A percentile compares a stretch with the other conserved stretches of the same genome.
Evolutionary conservation across 306 rosid species (phyloP).

Genomic region (Vigna reflexopilosa): DNA sequence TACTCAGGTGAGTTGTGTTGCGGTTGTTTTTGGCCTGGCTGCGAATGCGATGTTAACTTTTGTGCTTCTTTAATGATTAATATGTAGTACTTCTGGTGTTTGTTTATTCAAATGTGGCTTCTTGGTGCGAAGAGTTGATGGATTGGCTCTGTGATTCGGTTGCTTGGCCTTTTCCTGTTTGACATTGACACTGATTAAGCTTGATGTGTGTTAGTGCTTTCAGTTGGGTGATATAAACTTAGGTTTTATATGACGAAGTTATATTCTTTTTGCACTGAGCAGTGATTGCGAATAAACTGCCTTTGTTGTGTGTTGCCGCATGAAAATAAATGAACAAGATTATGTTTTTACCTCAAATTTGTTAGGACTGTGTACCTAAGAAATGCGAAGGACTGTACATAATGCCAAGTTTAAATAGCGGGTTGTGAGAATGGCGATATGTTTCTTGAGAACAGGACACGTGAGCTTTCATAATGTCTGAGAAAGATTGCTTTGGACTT

Average conservation of each 20-base stretch:
- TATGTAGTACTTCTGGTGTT: constrained; percentile 36
- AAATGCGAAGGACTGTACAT: constrained; percentile 2
- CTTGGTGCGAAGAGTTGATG: constrained; percentile 37
- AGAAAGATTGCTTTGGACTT: constrained; percentile 7
- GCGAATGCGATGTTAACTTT: neutral
- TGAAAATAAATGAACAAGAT: neutral
- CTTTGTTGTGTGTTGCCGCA: constrained; percentile 32
- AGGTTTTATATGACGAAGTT: constrained; percentile 18
- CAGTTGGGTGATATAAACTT: constrained; percentile 19
- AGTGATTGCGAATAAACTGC: neutral
- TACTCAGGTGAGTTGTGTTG: constrained; percentile 61
- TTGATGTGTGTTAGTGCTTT: constrained; percentile 9
- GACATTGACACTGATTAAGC: constrained; percentile 24
- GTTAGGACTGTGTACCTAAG: constrained; percentile 22
- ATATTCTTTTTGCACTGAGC: constrained; percentile 19
- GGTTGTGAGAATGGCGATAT: constrained; percentile 24
- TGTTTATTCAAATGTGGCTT: constrained; percentile 30
- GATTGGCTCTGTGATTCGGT: constrained; percentile 20
- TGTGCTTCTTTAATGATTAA: constrained; percentile 18
- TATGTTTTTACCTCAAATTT: constrained; percentile 17
- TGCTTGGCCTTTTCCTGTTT: constrained; percentile 24
- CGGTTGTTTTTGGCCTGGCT: constrained; percentile 26
- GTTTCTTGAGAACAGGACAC: neutral
- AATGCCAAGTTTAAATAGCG: constrained; percentile 30
- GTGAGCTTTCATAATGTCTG: neutral